These are phyloP conservation scores for Alternaria sp. DNA, from an alignment of 2,329 filamentous ascomycete species.

Conservation along the genomic window DNA sequence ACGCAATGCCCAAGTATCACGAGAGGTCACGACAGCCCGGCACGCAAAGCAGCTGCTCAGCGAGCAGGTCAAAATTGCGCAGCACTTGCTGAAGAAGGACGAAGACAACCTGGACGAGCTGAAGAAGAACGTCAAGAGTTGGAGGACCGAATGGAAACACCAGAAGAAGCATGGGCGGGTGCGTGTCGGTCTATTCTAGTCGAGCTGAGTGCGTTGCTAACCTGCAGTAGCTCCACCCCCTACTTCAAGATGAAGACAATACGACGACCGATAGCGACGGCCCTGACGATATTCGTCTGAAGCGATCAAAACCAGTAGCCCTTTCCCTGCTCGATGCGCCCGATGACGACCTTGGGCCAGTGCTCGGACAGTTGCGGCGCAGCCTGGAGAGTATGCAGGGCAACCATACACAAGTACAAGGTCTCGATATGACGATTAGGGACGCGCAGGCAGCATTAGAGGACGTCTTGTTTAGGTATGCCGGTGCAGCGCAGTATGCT, in stretches of 20 bases:
- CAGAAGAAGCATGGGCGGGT: constrained; percentile 45
- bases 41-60: constrained; percentile 70
- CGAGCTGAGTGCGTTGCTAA: constrained; percentile 27
- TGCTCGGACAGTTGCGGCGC: constrained; percentile 50
- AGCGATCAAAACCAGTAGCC: constrained; percentile 27
- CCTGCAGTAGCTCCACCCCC: constrained; percentile 45
- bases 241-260: constrained; percentile 36
- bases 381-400: constrained; percentile 52
- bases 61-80: constrained; percentile 65
- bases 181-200: constrained; percentile 19
- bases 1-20: constrained; percentile 57
- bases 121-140: constrained; percentile 42
- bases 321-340: constrained; percentile 38
- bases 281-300: constrained; percentile 46
- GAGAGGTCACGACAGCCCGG: constrained; percentile 67
- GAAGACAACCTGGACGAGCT: constrained; percentile 41
- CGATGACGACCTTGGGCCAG: constrained; percentile 44
- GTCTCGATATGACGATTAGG: constrained; percentile 44
- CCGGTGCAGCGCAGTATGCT: constrained; percentile 44
- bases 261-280: constrained; percentile 32
- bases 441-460: constrained; percentile 47
- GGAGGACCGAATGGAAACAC: constrained; percentile 44
- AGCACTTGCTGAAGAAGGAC: constrained; percentile 49
- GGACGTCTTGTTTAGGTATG: constrained; percentile 47
- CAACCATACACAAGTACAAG: constrained; percentile 50